These are phyloP conservation scores for Trichoderma oligosporum DNA, from an alignment of 2,329 filamentous ascomycete genomes.

Conservation along the genomic window DNA sequence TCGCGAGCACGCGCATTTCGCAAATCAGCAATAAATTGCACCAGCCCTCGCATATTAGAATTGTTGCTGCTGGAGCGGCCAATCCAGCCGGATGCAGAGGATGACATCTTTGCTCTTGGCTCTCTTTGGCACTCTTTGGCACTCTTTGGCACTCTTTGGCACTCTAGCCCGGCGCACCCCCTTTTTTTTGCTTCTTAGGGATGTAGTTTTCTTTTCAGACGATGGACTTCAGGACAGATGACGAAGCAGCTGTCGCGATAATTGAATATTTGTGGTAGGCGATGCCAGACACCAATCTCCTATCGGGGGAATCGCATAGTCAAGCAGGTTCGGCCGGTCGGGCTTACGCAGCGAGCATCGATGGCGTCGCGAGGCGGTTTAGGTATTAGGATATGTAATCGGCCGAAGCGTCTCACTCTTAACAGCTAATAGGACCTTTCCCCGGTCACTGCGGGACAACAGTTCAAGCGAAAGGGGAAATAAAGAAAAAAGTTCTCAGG, in stretches of 20 bases:
- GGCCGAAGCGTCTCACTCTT: neutral
- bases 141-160: neutral
- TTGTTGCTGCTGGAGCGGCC: slow-evolving; percentile 63
- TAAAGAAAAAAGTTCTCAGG: neutral
- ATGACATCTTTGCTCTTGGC: slow-evolving; percentile 45
- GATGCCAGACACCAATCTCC: slow-evolving; percentile 24
- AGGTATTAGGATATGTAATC: slow-evolving; percentile 14
- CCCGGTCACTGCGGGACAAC: neutral
- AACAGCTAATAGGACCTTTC: neutral
- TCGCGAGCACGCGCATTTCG: slow-evolving; percentile 92
- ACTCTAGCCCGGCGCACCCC: neutral
- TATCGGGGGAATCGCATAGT: slow-evolving; percentile 35
- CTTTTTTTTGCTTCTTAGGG: neutral
- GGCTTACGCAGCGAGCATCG: slow-evolving; percentile 30
- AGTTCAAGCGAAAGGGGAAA: neutral
- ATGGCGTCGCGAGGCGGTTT: slow-evolving; percentile 22
- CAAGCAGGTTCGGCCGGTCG: slow-evolving; percentile 25
- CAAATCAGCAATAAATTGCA: slow-evolving; percentile 97
- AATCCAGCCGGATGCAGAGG: slow-evolving; percentile 57
- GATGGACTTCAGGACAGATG: neutral
- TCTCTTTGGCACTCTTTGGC: too few species aligned
- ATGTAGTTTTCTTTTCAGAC: neutral
- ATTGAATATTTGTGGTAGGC: slow-evolving; percentile 20
- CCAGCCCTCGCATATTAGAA: slow-evolving; percentile 74
- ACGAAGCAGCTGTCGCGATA: slow-evolving; percentile 4